Evolutionary conservation across 805 yeast genomes (phyloP).

Genomic region (Lipomyces yamanashiensis): DNA sequence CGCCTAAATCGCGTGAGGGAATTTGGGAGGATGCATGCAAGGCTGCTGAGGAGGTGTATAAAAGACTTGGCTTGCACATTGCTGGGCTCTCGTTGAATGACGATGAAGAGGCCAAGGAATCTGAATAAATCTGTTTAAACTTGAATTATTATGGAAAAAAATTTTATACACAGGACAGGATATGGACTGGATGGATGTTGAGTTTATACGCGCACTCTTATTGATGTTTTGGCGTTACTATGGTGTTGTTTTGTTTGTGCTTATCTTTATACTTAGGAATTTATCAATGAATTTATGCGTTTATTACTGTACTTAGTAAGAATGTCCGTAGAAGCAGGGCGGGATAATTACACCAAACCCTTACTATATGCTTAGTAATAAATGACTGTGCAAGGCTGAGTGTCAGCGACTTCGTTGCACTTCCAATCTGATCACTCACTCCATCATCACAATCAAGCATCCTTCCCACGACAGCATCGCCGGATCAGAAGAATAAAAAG

Average conservation of each 20-base stretch:
- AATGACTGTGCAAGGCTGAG: no score
- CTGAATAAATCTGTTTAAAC: not conserved
- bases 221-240: not conserved
- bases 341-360: no score
- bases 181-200: no score
- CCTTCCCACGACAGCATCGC: not conserved
- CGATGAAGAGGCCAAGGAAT: not conserved
- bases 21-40: conserved; percentile 41
- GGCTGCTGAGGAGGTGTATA: conserved; percentile 43
- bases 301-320: no score
- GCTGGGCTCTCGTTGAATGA: conserved; percentile 27
- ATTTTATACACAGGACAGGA: no score
- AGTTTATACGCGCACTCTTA: not conserved
- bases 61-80: conserved; percentile 39
- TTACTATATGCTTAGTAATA: no score
- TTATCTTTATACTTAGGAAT: no score
- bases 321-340: no score
- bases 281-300: not conserved
- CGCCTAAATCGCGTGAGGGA: conserved; percentile 35
- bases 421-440: no score
- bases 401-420: no score
- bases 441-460: no score
- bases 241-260: not conserved
- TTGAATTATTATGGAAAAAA: no score
- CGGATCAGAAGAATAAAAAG: not conserved